Conservation (phyloP, 2,329 filamentous ascomycete genomes). For the Mollisiaceae sp. region DNA sequence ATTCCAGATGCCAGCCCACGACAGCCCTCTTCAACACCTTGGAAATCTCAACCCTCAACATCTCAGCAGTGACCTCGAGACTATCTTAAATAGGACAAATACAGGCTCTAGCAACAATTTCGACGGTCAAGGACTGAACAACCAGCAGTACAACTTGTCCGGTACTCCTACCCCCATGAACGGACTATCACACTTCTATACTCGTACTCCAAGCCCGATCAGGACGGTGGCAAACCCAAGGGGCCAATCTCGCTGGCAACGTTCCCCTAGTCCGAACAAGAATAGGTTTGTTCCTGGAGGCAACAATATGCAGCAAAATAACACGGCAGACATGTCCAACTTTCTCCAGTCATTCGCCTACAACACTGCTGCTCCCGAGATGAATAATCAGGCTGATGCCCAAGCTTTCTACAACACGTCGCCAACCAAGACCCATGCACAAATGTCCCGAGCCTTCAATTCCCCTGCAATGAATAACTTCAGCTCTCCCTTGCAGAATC, state of each 20-base stretch:
- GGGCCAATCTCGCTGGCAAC: background rate
- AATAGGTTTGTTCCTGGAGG: background rate
- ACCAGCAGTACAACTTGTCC: background rate
- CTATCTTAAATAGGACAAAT: background rate
- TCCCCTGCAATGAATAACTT: background rate
- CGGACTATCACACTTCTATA: background rate
- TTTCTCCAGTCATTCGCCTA: background rate
- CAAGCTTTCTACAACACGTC: background rate
- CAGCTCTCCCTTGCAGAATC: background rate
- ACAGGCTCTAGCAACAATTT: background rate
- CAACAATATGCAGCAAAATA: background rate
- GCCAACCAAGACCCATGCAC: constrained; percentile 2
- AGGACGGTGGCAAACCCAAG: too few species aligned
- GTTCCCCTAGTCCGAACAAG: background rate
- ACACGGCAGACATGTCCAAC: background rate
- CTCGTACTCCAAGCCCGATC: background rate
- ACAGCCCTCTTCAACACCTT: background rate
- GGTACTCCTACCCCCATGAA: background rate
- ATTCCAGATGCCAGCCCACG: background rate
- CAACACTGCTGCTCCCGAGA: background rate
- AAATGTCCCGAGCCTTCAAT: constrained; percentile 1
- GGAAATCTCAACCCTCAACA: background rate
- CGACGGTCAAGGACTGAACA: background rate
- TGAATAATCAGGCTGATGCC: background rate
- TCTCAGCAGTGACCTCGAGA: background rate